Base-by-base conservation (phyloP, 2,329 filamentous ascomycete genomes). In the Acrocalymma vagum region DNA sequence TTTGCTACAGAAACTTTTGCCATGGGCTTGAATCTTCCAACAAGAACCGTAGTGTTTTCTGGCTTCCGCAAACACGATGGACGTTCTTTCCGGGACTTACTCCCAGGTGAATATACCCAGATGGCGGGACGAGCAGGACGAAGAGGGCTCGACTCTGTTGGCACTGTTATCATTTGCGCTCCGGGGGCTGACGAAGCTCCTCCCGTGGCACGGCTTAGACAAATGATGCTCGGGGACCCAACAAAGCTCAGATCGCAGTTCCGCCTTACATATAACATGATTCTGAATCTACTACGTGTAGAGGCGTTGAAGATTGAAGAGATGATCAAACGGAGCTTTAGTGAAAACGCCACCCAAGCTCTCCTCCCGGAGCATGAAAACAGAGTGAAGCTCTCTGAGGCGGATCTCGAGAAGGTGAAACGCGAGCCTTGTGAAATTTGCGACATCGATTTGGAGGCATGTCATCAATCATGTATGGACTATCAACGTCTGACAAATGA, bases 311-410 rank as follows among this genome's bases (percentile, higher is more conserved):
- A 96, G 75, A 97, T 99, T 57, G 94, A 99, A 69, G 94, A 99
- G 72, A 99, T 99, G 94, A 99, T 99, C 77, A 99, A 99, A 79
- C 87, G 94, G 53, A 96, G 92, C 69, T 99, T 99, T 77, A 96
- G 93, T 36, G 94, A 99, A 70, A 94, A 99, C 71, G 93, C 93
- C 16, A 97, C 93, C 0, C 94, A 99, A 65, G 92, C 95, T 48
- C 74, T 97, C 9, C 77, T 97, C 1, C 94, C 94, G 0, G 92
- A 97, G 69, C 93, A 97, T 59, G 92, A 99, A 71, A 95, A 95
- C 70, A 88, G 91, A 42, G 90, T 99, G 47, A 91, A 93, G 66
- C 58, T 96, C 3, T 95, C 92, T 0, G 92, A 99, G 68, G 92
- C 90, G 4, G 93, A 95, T 72, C 73, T 99, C 40, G 90, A 85